A percentile compares a stretch with the other conserved stretches of the same genome.
phyloP scores from a whole-genome alignment of 2,329 filamentous ascomycete genomes.

The Fusarium falciforme region DNA sequence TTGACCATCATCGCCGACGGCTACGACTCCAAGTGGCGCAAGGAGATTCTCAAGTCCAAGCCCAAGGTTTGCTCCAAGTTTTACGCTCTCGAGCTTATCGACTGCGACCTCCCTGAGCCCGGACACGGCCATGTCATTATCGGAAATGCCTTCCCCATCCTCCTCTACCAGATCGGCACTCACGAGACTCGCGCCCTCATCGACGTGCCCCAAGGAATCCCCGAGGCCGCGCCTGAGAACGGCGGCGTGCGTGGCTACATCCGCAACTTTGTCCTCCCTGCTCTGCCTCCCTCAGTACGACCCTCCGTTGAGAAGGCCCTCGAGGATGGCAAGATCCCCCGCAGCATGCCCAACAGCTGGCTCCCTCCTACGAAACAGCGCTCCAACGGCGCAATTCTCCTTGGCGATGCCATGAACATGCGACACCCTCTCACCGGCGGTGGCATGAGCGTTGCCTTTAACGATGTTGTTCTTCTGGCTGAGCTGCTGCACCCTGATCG shows the following conservation, averaged over 20 bases:
- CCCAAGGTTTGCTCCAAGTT: conserved; percentile 97
- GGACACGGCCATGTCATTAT: conserved; percentile 90
- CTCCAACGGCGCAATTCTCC: conserved; percentile 75
- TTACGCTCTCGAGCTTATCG: conserved; percentile 91
- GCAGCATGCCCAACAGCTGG: conserved; percentile 95
- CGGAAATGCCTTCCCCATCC: conserved; percentile 78
- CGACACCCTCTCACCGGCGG: conserved; percentile 97
- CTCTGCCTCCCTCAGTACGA: conserved; percentile 77
- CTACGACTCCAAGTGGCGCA: conserved; percentile 92
- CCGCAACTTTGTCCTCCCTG: conserved; percentile 80
- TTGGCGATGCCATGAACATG: conserved; percentile 99
- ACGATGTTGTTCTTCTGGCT: conserved; percentile 84
- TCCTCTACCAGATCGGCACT: conserved; percentile 96
- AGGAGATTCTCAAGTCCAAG: conserved; percentile 76
- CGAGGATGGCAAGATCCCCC: conserved; percentile 79
- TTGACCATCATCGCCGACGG: conserved; percentile 93
- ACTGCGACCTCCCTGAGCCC: conserved; percentile 80
- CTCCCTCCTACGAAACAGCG: conserved; percentile 78
- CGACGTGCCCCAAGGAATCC: conserved; percentile 83
- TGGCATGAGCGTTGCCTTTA: conserved; percentile 97
- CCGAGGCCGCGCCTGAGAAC: conserved; percentile 76
- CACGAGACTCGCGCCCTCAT: conserved; percentile 92
- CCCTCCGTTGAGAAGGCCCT: conserved; percentile 82
- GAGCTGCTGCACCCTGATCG: conserved; percentile 76
- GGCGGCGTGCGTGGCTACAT: conserved; percentile 91